Evolutionary conservation across 208 protist species (phyloP), one percentile per base, ranked within the genome.

Genomic region (Trypanosoma congolense): DNA sequence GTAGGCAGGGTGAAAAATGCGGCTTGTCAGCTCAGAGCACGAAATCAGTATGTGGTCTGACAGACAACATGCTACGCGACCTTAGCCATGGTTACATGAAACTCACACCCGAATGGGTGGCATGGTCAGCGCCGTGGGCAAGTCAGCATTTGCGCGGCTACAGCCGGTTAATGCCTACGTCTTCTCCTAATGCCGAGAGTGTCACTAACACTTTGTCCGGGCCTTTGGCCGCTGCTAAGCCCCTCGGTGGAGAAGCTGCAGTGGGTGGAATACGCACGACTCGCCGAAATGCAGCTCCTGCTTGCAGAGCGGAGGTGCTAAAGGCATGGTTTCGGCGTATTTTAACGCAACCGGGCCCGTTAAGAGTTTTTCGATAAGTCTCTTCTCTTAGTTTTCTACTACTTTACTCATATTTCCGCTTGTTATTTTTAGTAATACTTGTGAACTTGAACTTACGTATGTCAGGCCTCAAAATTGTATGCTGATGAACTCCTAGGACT

Each of bases 51-150:
- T 49, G 44, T 1, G 36, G 54, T 12, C 59, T 90, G 0, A 55
- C 78, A 1, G 66, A 75, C 33, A 58, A 64, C 46, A 55, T 89
- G 40, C 10, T 75, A 41, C 40, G 58, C 22, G 70, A 73, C 26
- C 63, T 87, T 25, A 71, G 43, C 22, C 50, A 58, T 2, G 80
- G 80, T 8, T 92, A 75, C 57, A 61, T 81, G 45, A 66, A 66
- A 4, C 50, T 92, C 46, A 86, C 73, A 26, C 84, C 84, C 22
- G 56, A 62, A 59, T 92, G 84, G 84, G 78, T 89, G 14, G 77
- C 80, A 25, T 92, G 84, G 84, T 80, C 80, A 40, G 68, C 64
- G 54, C 84, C 84, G 49, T 92, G 84, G 84, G 80, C 73, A 9
- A 72, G 80, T 25, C 51, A 70, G 24, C 70, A 80, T 49, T n/a